Evolutionary conservation across 225 moss, liverwort and hornwort species (phyloP).

Genomic region (Asterella californica): DNA sequence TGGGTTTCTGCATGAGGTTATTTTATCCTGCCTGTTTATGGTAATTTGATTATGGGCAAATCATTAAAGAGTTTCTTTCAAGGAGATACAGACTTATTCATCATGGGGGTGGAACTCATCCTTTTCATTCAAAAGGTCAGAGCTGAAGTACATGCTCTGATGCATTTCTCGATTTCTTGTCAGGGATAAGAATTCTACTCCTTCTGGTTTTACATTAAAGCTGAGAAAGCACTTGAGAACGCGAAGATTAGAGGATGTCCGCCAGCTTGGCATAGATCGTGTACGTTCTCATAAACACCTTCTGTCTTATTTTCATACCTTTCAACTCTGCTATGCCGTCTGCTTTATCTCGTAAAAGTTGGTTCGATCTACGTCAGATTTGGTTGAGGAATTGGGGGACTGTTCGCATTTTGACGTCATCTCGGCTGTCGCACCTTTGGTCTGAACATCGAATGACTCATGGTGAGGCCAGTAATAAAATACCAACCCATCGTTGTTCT

Average conservation of each 20-base stretch:
- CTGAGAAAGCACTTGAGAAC: slow-evolving; percentile 86
- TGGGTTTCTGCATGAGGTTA: neutral
- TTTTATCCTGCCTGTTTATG: neutral
- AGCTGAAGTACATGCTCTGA: neutral
- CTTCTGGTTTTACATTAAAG: slow-evolving; percentile 88
- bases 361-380: neutral
- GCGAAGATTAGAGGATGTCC: slow-evolving; percentile 83
- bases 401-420: neutral
- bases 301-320: neutral
- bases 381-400: neutral
- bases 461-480: too few species aligned
- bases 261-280: slow-evolving; percentile 87
- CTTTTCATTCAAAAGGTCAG: neutral
- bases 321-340: neutral
- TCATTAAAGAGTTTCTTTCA: neutral
- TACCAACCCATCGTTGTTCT: too few species aligned
- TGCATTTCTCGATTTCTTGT: neutral
- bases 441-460: too few species aligned
- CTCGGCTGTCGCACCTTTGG: neutral
- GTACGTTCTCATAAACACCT: slow-evolving; percentile 24
- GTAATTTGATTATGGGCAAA: neutral
- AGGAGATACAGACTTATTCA: neutral
- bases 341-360: neutral
- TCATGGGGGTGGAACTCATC: neutral
- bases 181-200: slow-evolving; percentile 87